Base-by-base conservation (phyloP, 495 filamentous ascomycete species). In the Friedmanniomyces simplex region DNA sequence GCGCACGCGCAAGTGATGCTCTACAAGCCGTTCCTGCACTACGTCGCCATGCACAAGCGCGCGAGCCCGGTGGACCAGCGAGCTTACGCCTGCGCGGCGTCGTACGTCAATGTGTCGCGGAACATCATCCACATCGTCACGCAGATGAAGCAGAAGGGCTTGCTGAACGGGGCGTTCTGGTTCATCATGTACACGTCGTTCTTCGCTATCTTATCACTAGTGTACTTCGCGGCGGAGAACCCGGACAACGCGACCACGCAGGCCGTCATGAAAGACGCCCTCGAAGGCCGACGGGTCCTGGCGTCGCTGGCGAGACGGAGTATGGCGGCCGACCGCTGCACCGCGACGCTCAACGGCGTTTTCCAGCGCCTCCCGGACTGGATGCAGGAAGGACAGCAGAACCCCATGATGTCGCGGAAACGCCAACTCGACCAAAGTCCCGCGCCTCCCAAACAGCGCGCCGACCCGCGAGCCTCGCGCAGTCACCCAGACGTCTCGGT, bases 131-230 rank as follows among this genome's bases (percentile, higher is more conserved):
- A 95, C 68, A 93, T 95, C 57, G 88, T 86, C 1, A 82, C 81
- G 26, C 86, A 93, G 61, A 96, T 97, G 82, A 88, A 91, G 59
- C 86, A 83, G 65, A 78, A 83, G 61, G 84, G 83, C 0, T 75
- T 94, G 12, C 78, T 98, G 22, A 86, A 87, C 63, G 93, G 93
- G 0, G 87, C 90, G 0, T 95, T 91, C 72, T 98, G 93, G 93
- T 96, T 96, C 63, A 87, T 86, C 48, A 89, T 96, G 73, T 97
- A 96, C 63, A 95, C 93, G 1, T 87, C 89, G 14, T 97, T 96
- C 72, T 97, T 96, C 68, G 85, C 90, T 22, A 89, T 96, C 43
- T 76, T 98, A 11, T 89, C 90, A 0, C 72, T 97, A 55, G 74
- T 96, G 14, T 98, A 91, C 71, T 96, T 85, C 64, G 88, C 89